Evolutionary conservation across 306 rosid species (phyloP), one percentile per base, ranked within the genome.

Genomic region (Mimosa bimucronata): DNA sequence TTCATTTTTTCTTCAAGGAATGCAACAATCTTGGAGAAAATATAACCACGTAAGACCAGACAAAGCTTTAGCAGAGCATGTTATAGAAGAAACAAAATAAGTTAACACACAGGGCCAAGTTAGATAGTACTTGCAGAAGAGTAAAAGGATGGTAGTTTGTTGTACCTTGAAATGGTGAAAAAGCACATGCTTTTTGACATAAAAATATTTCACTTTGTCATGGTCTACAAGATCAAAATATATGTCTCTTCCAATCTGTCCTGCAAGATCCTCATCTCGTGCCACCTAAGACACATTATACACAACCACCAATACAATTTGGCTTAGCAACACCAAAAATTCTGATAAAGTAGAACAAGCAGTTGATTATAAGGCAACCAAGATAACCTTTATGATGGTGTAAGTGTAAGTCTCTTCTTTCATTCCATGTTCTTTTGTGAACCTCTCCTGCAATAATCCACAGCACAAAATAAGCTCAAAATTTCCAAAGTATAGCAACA

Each of bases 341-440:
- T 66, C 15, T 57, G 34, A 26, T 28, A 57, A 58, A 23, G 41
- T 41, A 60, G 40, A 60, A 66, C 66, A 69, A 48, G 26, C 9
- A 67, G 23, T 23, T 65, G 45, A 67, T 71, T 72, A 61, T 18
- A 70, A 71, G 67, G 31, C 52, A 85, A 16, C 26, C 70, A 73
- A 9, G 23, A 16, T 42, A 46, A 94, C 98, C 97, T 89, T 92
- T 84, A 92, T 87, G 44, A 94, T 83, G 74, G 91, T 90, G 85
- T 92, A 89, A 3, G 88, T 1, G 21, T 53, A 3, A 55, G 6
- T 28, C 28, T 55, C 30, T 55, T n/a, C 62, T 55, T 55, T 55
- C 88, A 86, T 92, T 79, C 90, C 98, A 79, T 89, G 96, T 79
- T 92, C 96, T 81, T 94, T 92, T 84, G 88, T 92, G 84, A 92